Evolutionary conservation across 2,329 filamentous ascomycete genomes (phyloP), one percentile per base, ranked within the genome.

Genomic region (Epichloe amarillans): DNA sequence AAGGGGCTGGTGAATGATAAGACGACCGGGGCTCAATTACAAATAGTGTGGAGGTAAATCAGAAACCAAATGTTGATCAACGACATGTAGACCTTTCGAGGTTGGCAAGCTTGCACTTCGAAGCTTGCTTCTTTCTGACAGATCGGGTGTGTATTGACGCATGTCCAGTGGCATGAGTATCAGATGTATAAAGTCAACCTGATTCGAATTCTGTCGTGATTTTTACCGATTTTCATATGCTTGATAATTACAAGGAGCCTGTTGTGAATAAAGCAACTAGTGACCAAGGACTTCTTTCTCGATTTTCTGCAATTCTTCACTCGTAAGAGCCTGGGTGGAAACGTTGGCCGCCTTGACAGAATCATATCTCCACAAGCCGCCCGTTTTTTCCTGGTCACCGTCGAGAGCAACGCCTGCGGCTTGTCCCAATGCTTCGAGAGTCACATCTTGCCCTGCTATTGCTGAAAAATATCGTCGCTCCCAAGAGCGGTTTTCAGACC

Each of bases 401-500:
- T 74, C 69, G 0, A 66, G 54, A 2, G 70, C 65, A 15, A 81
- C 62, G 4, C 76, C 74, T 2, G 74, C 73, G 17, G 64, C 55
- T 8, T 64, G 54, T 15, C 74, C 77, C 11, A 80, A 65, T 11
- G 59, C 55, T 47, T 66, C 60, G 14, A 81, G 71, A 0, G 72
- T 64, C 7, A 64, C 54, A 52, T 81, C 77, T 0, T 62, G 53
- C 17, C 67, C 69, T 53, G 73, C 62, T 61, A 77, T 60, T 11
- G 61, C 63, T 52, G 73, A 79, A 70, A 97, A 98, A 72, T 93
- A 97, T 50, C 84, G 77, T 44, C 89, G 77, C 61, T 89, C 78
- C 91, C 93, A 98, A 40, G 79, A 73, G 42, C 77, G 76, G 19
- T 82, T 82, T 58, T 89, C 86, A n/a, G 77, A 75, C 60, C 80